A percentile compares a stretch with the other conserved stretches of the same genome.
Conservation (phyloP, 192 early-diverging fungal genomes). For the Backusella sp. region DNA sequence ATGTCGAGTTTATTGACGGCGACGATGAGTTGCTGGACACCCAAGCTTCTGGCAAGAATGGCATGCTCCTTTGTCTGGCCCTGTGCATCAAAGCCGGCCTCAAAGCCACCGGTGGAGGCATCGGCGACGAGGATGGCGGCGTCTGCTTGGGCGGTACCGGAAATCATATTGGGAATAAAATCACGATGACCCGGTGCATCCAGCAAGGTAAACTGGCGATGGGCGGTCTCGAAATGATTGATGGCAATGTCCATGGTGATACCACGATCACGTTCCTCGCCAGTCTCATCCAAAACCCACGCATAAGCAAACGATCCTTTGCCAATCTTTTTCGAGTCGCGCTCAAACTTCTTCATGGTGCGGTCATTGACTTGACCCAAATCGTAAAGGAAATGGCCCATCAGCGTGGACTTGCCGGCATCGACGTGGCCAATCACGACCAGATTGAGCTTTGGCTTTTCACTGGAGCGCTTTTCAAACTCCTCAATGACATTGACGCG, state of each 20-base stretch:
- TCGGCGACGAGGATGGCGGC: slow-evolving; percentile 94
- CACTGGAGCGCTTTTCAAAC: slow-evolving; percentile 62
- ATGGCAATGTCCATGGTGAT: slow-evolving; percentile 98
- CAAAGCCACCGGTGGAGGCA: slow-evolving; percentile 86
- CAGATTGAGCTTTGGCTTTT: slow-evolving; percentile 77
- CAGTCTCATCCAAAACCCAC: slow-evolving; percentile 97
- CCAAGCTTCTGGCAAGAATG: slow-evolving; percentile 85
- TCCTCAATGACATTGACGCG: slow-evolving; percentile 70
- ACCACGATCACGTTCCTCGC: slow-evolving; percentile 85
- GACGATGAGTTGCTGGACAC: slow-evolving; percentile 89
- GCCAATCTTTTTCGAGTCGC: slow-evolving; percentile 89
- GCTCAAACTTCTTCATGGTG: slow-evolving; percentile 83
- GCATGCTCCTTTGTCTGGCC: slow-evolving; percentile 98
- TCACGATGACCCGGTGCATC: slow-evolving; percentile 98
- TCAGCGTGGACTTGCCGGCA: slow-evolving; percentile 94
- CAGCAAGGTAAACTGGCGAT: slow-evolving; percentile 80
- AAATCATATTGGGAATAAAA: slow-evolving; percentile 99
- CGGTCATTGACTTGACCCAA: slow-evolving; percentile 89
- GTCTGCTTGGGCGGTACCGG: slow-evolving; percentile 92
- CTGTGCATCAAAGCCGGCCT: slow-evolving; percentile 89
- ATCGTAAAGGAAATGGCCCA: slow-evolving; percentile 91
- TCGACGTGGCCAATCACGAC: slow-evolving; percentile 96
- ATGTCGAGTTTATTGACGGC: slow-evolving; percentile 96
- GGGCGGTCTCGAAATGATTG: slow-evolving; percentile 79
- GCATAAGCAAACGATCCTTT: slow-evolving; percentile 97